Evolutionary conservation across 306 rosid species (phyloP).

Genomic region (Pueraria montana): DNA sequence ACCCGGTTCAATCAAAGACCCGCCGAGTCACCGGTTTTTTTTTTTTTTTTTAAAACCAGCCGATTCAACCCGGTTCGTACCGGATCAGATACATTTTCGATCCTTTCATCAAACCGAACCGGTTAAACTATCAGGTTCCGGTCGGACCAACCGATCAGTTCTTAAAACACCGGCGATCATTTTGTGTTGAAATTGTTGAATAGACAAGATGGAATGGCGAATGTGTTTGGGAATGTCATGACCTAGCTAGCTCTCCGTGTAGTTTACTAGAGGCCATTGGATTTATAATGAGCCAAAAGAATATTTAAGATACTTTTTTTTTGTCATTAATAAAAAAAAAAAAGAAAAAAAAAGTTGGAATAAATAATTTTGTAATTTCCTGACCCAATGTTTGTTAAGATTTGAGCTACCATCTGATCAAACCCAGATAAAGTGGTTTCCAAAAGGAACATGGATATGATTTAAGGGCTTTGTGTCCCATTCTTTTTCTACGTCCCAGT

Average conservation of each 20-base stretch:
- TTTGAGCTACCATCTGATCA: constrained; percentile 8
- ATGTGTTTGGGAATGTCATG: background rate
- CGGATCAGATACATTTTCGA: no score
- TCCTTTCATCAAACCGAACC: no score
- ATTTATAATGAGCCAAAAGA: constrained; percentile 3
- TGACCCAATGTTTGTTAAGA: background rate
- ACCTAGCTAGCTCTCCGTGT: background rate
- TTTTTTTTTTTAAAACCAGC: no score
- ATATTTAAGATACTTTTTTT: background rate
- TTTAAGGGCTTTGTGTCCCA: constrained; percentile 28
- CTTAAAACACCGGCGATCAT: no score
- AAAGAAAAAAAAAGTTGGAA: background rate
- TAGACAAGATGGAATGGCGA: background rate
- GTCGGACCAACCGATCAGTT: no score
- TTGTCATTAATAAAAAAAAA: background rate
- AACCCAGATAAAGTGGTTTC: constrained; percentile 40
- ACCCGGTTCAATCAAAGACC: no score
- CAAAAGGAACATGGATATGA: constrained; percentile 41
- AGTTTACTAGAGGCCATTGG: background rate
- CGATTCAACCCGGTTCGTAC: no score
- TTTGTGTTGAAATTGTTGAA: constrained; percentile 3
- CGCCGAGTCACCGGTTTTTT: no score
- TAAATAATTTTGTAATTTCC: background rate
- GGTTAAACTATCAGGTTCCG: no score
- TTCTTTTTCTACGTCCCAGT: constrained; percentile 11